A percentile compares a stretch with the other conserved stretches of the same genome.
phyloP scores from a whole-genome alignment of 1,284 basidiomycete species.

The Vanrija pseudolonga region DNA sequence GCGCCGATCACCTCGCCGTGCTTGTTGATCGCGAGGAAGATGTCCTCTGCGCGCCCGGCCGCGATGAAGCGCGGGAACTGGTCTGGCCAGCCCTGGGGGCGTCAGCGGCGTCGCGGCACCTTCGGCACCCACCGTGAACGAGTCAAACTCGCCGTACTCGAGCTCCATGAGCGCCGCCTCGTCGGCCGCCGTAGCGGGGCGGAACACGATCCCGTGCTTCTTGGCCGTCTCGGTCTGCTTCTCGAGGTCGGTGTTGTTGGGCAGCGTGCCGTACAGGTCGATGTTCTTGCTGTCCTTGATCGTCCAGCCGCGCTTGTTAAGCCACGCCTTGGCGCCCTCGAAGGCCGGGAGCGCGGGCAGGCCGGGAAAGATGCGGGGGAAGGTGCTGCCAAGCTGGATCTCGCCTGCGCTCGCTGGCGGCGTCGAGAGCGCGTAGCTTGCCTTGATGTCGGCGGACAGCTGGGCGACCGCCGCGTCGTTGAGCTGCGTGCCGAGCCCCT shows the following conservation, averaged over 20 bases:
- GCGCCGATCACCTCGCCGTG: conserved; percentile 20
- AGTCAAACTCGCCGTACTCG: conserved; percentile 21
- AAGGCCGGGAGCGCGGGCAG: conserved; percentile 14
- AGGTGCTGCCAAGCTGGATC: conserved; percentile 24
- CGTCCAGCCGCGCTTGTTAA: conserved; percentile 16
- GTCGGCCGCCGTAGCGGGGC: conserved; percentile 8
- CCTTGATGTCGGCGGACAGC: conserved; percentile 7
- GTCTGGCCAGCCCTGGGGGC: conserved; percentile 26
- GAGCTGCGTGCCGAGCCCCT: conserved; percentile 18
- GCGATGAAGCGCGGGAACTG: conserved; percentile 17
- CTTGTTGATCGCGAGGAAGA: conserved; percentile 11
- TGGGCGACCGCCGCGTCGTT: conserved; percentile 11
- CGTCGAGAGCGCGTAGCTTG: conserved; percentile 2
- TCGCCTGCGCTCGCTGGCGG: conserved; percentile 3
- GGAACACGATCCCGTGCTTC: conserved; percentile 15
- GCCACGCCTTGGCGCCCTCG: conserved; percentile 10
- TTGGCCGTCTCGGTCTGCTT: conserved; percentile 6
- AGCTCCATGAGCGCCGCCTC: conserved; percentile 11
- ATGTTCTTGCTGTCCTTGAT: background rate
- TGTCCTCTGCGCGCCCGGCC: conserved; percentile 12
- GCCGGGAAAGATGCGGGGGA: conserved; percentile 29
- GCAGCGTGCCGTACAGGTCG: conserved; percentile 12
- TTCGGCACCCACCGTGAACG: conserved; percentile 14
- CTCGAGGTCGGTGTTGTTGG: conserved; percentile 2
- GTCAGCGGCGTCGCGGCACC: conserved; percentile 1